Evolutionary conservation across 352 stramenopile species (phyloP).

Genomic region (Pythium dissotocum): DNA sequence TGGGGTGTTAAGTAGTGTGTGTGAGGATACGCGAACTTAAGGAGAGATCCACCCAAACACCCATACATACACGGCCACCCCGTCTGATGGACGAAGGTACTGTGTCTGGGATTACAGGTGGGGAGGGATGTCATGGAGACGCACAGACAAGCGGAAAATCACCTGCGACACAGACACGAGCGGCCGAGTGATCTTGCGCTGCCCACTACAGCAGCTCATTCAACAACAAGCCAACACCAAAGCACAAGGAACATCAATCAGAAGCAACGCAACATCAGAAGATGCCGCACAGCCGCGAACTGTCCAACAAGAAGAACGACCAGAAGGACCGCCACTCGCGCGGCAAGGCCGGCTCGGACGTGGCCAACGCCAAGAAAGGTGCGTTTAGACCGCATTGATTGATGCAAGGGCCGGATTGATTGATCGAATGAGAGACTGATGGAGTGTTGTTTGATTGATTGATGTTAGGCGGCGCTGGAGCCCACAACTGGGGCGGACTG

Average conservation of each 20-base stretch:
- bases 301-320: conserved; percentile 86
- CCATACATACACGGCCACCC: not conserved
- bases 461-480: conserved; percentile 61
- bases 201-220: not conserved
- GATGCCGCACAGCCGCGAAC: conserved; percentile 76
- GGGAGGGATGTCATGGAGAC: conserved; percentile 2
- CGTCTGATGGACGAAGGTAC: not conserved
- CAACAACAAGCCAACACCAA: conserved; percentile 8
- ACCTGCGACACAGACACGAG: not conserved
- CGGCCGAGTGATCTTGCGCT: conserved; percentile 1
- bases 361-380: conserved; percentile 63
- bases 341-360: conserved; percentile 48
- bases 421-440: not conserved
- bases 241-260: not conserved
- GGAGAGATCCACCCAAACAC: conserved; percentile 13
- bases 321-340: conserved; percentile 82
- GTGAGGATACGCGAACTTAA: conserved; percentile 5
- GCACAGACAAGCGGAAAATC: not conserved
- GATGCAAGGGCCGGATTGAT: conserved; percentile 16
- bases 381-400: not conserved
- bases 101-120: not conserved
- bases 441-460: not conserved
- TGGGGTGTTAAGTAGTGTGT: conserved; percentile 5
- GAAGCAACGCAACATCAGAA: not conserved
- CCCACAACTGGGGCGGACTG: conserved; percentile 78